Evolutionary conservation across 192 early-diverging fungal species (phyloP).

Genomic region (Haplosporangium gracile): DNA sequence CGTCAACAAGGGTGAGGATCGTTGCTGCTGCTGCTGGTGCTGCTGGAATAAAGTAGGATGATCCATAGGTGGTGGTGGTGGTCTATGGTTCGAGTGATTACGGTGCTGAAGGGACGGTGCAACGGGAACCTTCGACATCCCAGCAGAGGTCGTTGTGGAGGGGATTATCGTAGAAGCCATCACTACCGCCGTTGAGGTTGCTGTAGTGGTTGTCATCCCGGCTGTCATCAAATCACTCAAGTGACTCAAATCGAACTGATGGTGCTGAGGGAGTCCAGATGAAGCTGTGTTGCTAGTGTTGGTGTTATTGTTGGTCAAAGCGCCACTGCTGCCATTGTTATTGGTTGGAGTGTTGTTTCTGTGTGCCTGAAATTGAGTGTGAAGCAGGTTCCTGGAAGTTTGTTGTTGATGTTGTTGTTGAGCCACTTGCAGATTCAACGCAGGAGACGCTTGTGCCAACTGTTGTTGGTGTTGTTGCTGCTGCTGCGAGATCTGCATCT

Average conservation of each 20-base stretch:
- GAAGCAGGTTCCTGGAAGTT: not conserved
- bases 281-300: not conserved
- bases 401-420: conserved; percentile 8
- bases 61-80: not conserved
- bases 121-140: not conserved
- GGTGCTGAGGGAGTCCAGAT: conserved; percentile 8
- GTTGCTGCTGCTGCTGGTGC: not conserved
- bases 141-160: not conserved
- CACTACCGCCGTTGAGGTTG: not conserved
- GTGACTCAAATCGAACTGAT: conserved; percentile 25
- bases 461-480: not conserved
- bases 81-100: conserved; percentile 1
- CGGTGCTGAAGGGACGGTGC: conserved; percentile 4
- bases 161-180: not conserved
- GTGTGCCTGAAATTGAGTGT: not conserved
- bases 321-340: not conserved
- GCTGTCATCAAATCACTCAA: conserved; percentile 36
- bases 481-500: conserved; percentile 22
- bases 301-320: conserved; percentile 1
- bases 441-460: not conserved
- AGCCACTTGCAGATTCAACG: not conserved
- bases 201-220: conserved; percentile 12
- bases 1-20: not conserved
- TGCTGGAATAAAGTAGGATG: not conserved
- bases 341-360: not conserved